Evolutionary conservation across 495 filamentous ascomycete genomes (phyloP).

Genomic region (Geoglossum glabrum): DNA sequence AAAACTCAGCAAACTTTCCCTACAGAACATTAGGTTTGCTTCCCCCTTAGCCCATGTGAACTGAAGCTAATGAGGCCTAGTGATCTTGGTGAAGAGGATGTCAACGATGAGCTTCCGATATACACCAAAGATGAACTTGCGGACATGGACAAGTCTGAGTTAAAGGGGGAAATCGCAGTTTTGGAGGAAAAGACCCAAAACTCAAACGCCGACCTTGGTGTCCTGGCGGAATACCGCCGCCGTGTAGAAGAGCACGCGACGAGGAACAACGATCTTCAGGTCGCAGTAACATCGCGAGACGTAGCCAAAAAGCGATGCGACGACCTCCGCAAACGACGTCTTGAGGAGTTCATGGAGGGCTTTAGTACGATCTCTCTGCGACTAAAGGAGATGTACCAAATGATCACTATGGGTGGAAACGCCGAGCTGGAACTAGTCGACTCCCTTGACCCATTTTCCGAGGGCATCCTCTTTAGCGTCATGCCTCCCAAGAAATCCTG

Average conservation of each 20-base stretch:
- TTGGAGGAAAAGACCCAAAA: slow-evolving; percentile 89
- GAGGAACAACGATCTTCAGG: slow-evolving; percentile 58
- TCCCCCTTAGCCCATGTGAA: neutral
- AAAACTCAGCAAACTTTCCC: slow-evolving; percentile 56
- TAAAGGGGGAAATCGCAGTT: slow-evolving; percentile 73
- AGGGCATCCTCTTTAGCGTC: slow-evolving; percentile 89
- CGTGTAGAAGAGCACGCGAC: slow-evolving; percentile 70
- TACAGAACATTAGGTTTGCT: slow-evolving; percentile 45
- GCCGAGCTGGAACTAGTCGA: slow-evolving; percentile 94
- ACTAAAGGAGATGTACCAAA: slow-evolving; percentile 99
- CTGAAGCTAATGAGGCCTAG: slow-evolving; percentile 6
- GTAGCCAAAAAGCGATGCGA: slow-evolving; percentile 75
- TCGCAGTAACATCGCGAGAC: slow-evolving; percentile 58
- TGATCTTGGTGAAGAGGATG: slow-evolving; percentile 17
- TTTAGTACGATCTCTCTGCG: slow-evolving; percentile 88
- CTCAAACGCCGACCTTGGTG: slow-evolving; percentile 69
- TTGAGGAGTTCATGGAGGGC: slow-evolving; percentile 97
- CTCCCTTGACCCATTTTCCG: slow-evolving; percentile 84
- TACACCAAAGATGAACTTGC: slow-evolving; percentile 79
- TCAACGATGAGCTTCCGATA: slow-evolving; percentile 35
- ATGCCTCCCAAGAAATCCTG: slow-evolving; percentile 99
- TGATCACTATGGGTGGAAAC: slow-evolving; percentile 99
- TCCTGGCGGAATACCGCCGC: slow-evolving; percentile 83
- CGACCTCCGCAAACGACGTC: slow-evolving; percentile 66
- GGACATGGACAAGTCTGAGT: slow-evolving; percentile 74